phyloP scores from a whole-genome alignment of 495 filamentous ascomycete species.

The Letharia lupina region DNA sequence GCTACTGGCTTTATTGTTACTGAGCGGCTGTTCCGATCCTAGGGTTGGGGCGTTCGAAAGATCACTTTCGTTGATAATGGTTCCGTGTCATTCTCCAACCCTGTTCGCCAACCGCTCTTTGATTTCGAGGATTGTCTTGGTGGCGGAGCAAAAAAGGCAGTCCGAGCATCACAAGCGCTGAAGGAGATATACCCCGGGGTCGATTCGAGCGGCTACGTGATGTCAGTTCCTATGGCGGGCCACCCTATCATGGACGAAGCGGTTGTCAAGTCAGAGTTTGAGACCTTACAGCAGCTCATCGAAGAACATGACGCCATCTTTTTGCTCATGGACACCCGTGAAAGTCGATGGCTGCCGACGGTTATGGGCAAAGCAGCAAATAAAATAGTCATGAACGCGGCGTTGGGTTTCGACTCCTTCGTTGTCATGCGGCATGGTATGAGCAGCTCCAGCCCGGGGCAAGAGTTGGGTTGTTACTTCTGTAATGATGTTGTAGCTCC shows the following conservation, averaged over 20 bases:
- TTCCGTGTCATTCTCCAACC: slow-evolving; percentile 94
- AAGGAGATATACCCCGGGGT: slow-evolving; percentile 87
- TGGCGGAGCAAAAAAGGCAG: slow-evolving; percentile 78
- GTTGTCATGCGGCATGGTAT: slow-evolving; percentile 94
- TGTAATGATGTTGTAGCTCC: slow-evolving; percentile 97
- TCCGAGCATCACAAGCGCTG: slow-evolving; percentile 70
- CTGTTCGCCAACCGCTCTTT: slow-evolving; percentile 89
- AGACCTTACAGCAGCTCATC: slow-evolving; percentile 62
- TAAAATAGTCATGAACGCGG: slow-evolving; percentile 95
- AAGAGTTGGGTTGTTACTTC: slow-evolving; percentile 88
- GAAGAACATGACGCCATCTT: slow-evolving; percentile 89
- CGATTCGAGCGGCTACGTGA: slow-evolving; percentile 62
- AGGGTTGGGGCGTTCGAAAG: slow-evolving; percentile 92
- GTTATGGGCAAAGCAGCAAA: slow-evolving; percentile 89
- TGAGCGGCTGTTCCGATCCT: background rate
- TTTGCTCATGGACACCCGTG: slow-evolving; percentile 90
- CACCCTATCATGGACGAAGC: slow-evolving; percentile 71
- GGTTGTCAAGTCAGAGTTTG: slow-evolving; percentile 61
- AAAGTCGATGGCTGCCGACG: slow-evolving; percentile 93
- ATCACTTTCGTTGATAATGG: slow-evolving; percentile 96
- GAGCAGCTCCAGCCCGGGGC: slow-evolving; percentile 30
- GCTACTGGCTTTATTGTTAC: background rate
- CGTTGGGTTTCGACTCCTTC: slow-evolving; percentile 91
- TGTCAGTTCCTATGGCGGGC: slow-evolving; percentile 91
- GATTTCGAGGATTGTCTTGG: slow-evolving; percentile 79